phyloP scores from a whole-genome alignment of 768 basidiomycete genomes.

The Kwoniella pini region DNA sequence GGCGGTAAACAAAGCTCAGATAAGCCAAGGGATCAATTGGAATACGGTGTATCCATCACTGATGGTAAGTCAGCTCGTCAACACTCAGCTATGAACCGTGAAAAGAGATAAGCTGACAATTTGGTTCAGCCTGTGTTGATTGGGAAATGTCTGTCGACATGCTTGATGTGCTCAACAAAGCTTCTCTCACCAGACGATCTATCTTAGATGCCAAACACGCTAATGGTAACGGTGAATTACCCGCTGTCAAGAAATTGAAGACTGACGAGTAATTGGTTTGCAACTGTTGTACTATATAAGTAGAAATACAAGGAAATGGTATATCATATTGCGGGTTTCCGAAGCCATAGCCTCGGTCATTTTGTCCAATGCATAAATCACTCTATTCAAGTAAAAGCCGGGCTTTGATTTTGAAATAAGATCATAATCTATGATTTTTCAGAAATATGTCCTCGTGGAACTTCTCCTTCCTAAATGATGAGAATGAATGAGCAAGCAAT shows the following conservation, averaged over 20 bases:
- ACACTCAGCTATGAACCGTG: too few relatives aligned
- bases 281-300: too few relatives aligned
- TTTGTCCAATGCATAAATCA: too few relatives aligned
- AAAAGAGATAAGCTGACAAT: not conserved
- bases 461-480: constrained; percentile 25
- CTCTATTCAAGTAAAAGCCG: too few relatives aligned
- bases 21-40: constrained; percentile 40
- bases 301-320: too few relatives aligned
- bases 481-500: too few relatives aligned
- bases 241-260: constrained; percentile 33
- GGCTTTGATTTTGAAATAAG: too few relatives aligned
- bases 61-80: constrained; percentile 37
- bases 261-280: constrained; percentile 18
- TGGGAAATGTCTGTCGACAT: constrained; percentile 70
- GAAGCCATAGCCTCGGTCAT: too few relatives aligned
- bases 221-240: constrained; percentile 31
- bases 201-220: constrained; percentile 28
- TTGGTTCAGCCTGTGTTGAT: constrained; percentile 67
- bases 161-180: constrained; percentile 48
- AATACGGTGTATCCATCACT: constrained; percentile 57
- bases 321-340: too few relatives aligned
- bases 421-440: not conserved
- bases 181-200: constrained; percentile 35
- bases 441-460: constrained; percentile 21
- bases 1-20: constrained; percentile 54